Evolutionary conservation across 257 asterid genomes (phyloP).

Genomic region (Linaria vulgaris): DNA sequence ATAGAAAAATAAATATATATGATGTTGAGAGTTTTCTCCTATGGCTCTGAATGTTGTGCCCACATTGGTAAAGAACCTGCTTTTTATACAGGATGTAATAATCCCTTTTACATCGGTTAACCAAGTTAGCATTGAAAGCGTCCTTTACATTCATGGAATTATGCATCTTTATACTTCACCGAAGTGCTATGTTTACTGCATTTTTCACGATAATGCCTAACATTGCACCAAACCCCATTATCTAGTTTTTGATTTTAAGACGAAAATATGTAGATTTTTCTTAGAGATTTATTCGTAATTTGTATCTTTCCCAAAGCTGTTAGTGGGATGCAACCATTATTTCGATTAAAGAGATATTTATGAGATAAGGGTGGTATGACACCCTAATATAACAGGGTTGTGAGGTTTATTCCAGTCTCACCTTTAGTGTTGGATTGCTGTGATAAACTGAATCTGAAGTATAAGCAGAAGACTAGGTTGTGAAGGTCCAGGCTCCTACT

Average conservation of each 20-base stretch:
- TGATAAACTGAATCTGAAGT: neutral
- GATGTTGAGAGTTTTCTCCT: too few species aligned
- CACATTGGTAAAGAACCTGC: too few species aligned
- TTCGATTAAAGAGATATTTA: neutral
- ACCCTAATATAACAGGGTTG: neutral
- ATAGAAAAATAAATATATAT: too few species aligned
- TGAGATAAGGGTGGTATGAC: neutral
- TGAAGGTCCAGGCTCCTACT: neutral
- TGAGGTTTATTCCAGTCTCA: neutral
- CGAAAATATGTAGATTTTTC: neutral
- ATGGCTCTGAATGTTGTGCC: neutral
- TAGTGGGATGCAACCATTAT: neutral
- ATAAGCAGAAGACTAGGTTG: neutral
- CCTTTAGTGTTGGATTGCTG: conserved; percentile 4
- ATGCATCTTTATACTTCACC: neutral
- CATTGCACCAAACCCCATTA: neutral
- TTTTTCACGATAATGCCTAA: conserved; percentile 1
- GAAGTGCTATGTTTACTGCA: neutral
- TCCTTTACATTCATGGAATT: neutral
- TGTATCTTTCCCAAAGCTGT: neutral
- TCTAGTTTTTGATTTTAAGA: neutral
- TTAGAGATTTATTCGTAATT: conserved; percentile 9
- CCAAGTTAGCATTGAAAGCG: neutral
- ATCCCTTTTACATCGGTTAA: neutral
- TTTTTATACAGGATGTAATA: too few species aligned